phyloP scores from a whole-genome alignment of 1,284 basidiomycete genomes.

The Melampsora americana region DNA sequence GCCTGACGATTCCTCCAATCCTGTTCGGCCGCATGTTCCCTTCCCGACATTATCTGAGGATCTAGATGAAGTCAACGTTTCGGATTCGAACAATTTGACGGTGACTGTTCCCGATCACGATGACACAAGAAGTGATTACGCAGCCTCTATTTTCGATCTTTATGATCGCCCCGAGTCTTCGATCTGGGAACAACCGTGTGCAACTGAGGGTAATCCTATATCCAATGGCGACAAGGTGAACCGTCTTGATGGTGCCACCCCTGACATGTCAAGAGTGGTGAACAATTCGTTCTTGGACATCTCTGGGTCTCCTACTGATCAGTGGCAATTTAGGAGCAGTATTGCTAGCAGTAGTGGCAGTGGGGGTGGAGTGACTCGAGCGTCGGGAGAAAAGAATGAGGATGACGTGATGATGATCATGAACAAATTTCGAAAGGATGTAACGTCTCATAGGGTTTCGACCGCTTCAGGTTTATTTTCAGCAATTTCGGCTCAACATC shows the following conservation, averaged over 20 bases:
- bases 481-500: background rate
- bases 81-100: background rate
- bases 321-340: background rate
- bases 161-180: slow-evolving; percentile 7
- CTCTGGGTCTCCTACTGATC: background rate
- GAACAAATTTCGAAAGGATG: background rate
- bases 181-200: too few species aligned
- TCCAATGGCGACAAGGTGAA: background rate
- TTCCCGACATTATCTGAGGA: background rate
- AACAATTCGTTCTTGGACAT: background rate
- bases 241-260: background rate
- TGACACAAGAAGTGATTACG: slow-evolving; percentile 22
- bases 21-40: background rate
- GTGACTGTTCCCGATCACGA: background rate
- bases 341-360: background rate
- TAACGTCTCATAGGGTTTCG: background rate
- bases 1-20: background rate
- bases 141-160: slow-evolving; percentile 32
- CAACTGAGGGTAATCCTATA: background rate
- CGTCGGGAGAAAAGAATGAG: background rate
- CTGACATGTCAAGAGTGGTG: background rate
- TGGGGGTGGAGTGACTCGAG: too few species aligned
- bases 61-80: background rate
- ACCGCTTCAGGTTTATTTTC: background rate
- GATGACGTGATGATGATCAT: background rate